Conservation (phyloP, 768 basidiomycete genomes). For the Podaxis sp. region DNA sequence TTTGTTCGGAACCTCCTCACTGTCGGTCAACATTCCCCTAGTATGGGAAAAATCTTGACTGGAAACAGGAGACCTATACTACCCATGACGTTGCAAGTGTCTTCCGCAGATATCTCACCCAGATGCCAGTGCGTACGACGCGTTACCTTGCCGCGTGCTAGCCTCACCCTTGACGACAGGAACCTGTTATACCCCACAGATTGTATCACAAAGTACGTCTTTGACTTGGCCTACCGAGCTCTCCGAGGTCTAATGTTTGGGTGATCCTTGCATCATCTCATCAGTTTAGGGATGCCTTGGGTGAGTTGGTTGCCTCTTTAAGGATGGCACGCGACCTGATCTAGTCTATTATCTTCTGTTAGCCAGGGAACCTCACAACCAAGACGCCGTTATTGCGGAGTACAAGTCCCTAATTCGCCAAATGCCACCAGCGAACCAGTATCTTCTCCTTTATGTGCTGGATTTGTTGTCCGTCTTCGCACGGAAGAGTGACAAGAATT, state of each 20-base stretch:
- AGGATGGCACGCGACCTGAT: conserved; percentile 6
- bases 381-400: conserved; percentile 68
- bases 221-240: conserved; percentile 15
- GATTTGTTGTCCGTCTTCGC: conserved; percentile 96
- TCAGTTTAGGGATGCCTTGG: conserved; percentile 78
- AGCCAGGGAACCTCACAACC: conserved; percentile 69
- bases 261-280: conserved; percentile 14
- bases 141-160: conserved; percentile 7
- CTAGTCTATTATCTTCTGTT: conserved; percentile 1
- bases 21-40: conserved; percentile 27
- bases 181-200: conserved; percentile 90
- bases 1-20: conserved; percentile 2
- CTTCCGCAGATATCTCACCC: conserved; percentile 91
- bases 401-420: conserved; percentile 84
- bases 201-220: conserved; percentile 81
- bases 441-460: conserved; percentile 94
- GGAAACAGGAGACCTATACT: conserved; percentile 84
- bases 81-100: conserved; percentile 97
- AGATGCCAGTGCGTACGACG: conserved; percentile 79
- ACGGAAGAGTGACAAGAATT: conserved; percentile 84
- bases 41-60: conserved; percentile 94
- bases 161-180: conserved; percentile 42
- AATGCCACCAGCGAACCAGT: conserved; percentile 89
- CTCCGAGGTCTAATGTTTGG: background rate
- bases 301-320: conserved; percentile 36